A percentile compares a stretch with the other conserved stretches of the same genome.
Evolutionary conservation across 371 early-diverging fungal species (phyloP).

Genomic region (Syncephalastrum sp.): DNA sequence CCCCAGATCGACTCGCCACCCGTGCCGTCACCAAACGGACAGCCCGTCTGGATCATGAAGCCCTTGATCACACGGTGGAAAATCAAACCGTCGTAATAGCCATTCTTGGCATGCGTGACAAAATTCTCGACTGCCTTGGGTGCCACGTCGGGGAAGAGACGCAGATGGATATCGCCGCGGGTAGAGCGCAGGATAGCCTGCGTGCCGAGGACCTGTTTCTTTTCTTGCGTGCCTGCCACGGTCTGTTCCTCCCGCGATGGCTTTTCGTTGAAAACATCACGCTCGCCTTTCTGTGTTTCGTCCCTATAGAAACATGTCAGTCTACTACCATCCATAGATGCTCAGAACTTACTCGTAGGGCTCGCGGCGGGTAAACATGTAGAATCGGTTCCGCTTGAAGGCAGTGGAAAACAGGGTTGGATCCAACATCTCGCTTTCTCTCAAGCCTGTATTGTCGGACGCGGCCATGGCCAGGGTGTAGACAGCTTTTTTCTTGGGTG

Average conservation of each 20-base stretch:
- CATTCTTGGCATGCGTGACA: slow-evolving; percentile 76
- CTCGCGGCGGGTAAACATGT: slow-evolving; percentile 84
- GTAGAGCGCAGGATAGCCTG: slow-evolving; percentile 86
- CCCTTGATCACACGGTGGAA: slow-evolving; percentile 93
- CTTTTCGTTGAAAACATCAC: slow-evolving; percentile 97
- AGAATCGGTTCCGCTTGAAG: slow-evolving; percentile 90
- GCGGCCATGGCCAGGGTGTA: slow-evolving; percentile 88
- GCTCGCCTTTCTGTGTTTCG: slow-evolving; percentile 61
- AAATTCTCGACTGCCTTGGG: slow-evolving; percentile 95
- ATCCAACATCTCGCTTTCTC: slow-evolving; percentile 70
- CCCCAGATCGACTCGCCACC: slow-evolving; percentile 97
- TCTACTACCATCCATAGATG: background rate
- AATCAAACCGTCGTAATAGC: slow-evolving; percentile 71
- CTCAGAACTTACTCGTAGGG: slow-evolving; percentile 68
- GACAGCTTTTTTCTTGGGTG: slow-evolving; percentile 72
- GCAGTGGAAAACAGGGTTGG: slow-evolving; percentile 91
- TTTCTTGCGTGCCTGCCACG: slow-evolving; percentile 70
- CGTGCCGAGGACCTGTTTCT: slow-evolving; percentile 64
- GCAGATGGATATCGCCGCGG: slow-evolving; percentile 82
- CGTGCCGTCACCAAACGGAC: slow-evolving; percentile 89
- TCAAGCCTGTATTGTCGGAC: slow-evolving; percentile 80
- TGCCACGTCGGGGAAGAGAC: slow-evolving; percentile 82
- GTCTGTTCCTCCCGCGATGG: slow-evolving; percentile 95
- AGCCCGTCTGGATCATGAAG: slow-evolving; percentile 91
- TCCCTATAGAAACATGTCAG: slow-evolving; percentile 25